Percentiles rank a stretch among this genome's conserved stretches.
Conservation (phyloP, 257 asterid species). For the Orobanche coerulescens region DNA sequence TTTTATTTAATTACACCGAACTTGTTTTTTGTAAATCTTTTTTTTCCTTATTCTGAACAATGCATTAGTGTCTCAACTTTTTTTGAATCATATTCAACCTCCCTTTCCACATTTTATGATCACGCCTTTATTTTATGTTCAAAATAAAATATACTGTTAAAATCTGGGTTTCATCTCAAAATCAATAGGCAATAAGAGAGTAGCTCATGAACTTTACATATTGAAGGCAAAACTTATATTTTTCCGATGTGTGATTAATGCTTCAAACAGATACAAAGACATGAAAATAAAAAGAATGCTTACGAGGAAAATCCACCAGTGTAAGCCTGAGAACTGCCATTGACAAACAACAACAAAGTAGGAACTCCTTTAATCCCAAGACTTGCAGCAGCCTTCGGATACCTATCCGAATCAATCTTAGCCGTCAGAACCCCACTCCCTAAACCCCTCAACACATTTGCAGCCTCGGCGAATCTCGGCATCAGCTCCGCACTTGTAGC, state of each 20-base stretch:
- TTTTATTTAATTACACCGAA: too few relatives aligned
- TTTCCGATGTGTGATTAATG: too few relatives aligned
- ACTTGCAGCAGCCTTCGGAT: conserved; percentile 59
- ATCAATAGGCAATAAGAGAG: too few relatives aligned
- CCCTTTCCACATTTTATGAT: background rate
- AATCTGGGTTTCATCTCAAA: too few relatives aligned
- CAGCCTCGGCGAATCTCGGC: conserved; percentile 97
- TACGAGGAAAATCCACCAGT: conserved; percentile 88
- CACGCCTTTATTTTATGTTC: background rate
- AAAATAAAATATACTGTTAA: too few relatives aligned
- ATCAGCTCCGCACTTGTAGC: conserved; percentile 83
- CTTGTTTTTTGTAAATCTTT: too few relatives aligned
- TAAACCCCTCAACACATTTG: conserved; percentile 61
- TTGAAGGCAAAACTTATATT: too few relatives aligned
- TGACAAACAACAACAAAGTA: conserved; percentile 66
- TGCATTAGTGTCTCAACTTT: conserved; percentile 4
- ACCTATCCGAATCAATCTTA: conserved; percentile 78
- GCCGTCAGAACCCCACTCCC: conserved; percentile 62
- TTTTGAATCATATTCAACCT: background rate
- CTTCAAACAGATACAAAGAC: too few relatives aligned
- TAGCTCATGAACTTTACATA: too few relatives aligned
- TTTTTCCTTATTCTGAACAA: conserved; percentile 1
- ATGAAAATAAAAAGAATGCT: conserved; percentile 20
- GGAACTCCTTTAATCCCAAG: conserved; percentile 84
- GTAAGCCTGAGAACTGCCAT: conserved; percentile 77